These are phyloP conservation scores for Fonsecaea nubica DNA, from an alignment of 2,329 filamentous ascomycete species.

Conservation along the genomic window DNA sequence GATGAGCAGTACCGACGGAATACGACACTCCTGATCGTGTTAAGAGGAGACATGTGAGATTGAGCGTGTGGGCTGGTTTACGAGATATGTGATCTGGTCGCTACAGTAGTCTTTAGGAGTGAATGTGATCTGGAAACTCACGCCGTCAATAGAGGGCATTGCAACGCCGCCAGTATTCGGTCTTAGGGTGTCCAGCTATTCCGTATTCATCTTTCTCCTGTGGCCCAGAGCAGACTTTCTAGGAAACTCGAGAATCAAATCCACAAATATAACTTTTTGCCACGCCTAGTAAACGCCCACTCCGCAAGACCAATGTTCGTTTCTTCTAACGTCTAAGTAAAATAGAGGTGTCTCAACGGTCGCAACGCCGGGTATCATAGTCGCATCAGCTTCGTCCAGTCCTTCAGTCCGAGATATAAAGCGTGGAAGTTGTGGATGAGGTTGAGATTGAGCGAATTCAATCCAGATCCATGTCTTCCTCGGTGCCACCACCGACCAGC, in stretches of 20 bases:
- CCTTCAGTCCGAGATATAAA: background rate
- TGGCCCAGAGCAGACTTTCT: background rate
- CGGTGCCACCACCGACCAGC: conserved; percentile 52
- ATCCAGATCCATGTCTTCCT: conserved; percentile 58
- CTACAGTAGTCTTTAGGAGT: background rate
- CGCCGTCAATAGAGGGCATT: background rate
- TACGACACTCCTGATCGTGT: background rate
- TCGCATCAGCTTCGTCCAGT: conserved; percentile 18
- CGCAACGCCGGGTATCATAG: conserved; percentile 19
- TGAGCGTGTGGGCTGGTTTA: background rate
- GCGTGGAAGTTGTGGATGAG: too few species aligned
- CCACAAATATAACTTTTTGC: background rate
- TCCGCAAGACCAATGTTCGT: background rate
- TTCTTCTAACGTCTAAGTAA: background rate
- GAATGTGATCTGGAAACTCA: background rate
- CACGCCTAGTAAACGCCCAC: background rate
- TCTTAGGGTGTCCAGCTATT: background rate
- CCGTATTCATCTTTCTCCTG: background rate
- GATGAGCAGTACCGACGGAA: background rate
- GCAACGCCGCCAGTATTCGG: background rate
- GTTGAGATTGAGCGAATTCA: conserved; percentile 40
- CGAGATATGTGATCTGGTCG: background rate
- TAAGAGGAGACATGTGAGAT: background rate
- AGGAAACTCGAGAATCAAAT: background rate
- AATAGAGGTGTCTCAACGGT: background rate